Evolutionary conservation across 345 rosid species (phyloP), one percentile per base, ranked within the genome.

Genomic region (Salix koriyanagi): DNA sequence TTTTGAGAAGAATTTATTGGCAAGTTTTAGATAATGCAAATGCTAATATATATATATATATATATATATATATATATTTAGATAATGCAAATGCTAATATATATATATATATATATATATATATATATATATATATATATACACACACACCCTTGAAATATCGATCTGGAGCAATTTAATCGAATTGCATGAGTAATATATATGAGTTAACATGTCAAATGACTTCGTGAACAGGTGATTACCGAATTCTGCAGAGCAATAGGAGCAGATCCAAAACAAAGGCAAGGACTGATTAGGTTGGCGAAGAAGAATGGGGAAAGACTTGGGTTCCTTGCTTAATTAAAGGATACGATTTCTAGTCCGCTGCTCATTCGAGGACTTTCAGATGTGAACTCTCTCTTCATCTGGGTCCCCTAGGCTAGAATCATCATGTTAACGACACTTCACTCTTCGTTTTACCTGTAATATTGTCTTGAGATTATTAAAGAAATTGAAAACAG

Each of bases 231-330:
- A 32, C 91, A 93, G 98, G 97, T 96, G 70, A 96, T 94, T 50
- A 94, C 90, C 1, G 98, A 93, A 77, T 96, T 96, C 84, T 96
- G 98, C 89, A 96, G 89, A 86, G 86, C 99, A 13, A 93, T 96
- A 44, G 99, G 99, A 79, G 98, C 99, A 7, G 99, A 96, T 87
- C 84, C 91, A 0, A 96, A 96, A 79, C 99, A 93, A 80, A 90
- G 98, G 88, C 99, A 96, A 84, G 98, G 99, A 23, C 83, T 96
- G 72, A 96, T 96, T 52, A 89, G 99, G 65, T 76, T 96, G 79
- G 99, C 97, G n/a, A 96, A 93, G 89, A 96, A 93, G 88, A 96
- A 96, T 74, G 99, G 99, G 44, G 98, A 96, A 60, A 90, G 83
- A 76, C 97, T 96, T 71, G 99, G 99, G 3, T 96, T 96, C 82